Base-by-base conservation (phyloP, 805 yeast genomes). In the Blastobotrys mokoenaii region DNA sequence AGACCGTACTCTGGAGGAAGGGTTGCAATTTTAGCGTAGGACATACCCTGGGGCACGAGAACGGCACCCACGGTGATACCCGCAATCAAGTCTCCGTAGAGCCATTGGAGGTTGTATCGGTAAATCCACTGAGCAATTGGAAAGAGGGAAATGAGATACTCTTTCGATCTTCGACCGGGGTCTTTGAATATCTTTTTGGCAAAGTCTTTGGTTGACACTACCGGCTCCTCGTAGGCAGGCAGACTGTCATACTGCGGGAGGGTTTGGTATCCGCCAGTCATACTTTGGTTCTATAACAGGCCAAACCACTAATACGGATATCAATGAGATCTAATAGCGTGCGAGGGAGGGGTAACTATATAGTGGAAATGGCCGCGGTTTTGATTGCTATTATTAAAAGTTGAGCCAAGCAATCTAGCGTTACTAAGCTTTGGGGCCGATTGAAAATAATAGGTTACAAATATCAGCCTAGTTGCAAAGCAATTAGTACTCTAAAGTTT, bases 51-150 rank as follows among this genome's bases (percentile, higher is more conserved):
- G 2, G 97, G 97, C 27, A 89, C 96, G 53, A 88, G 73, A 15
- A 89, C 96, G 50, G 84, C 79, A 38, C 97, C 97, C 16, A 89
- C 95, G 1, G 97, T 86, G 48, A 89, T 73, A 61, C 97, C 97
- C 1, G 97, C 96, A 46, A 88, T 80, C 51, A 89, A 63, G 64
- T 89, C 97, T 27, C 86, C 77, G 47, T 77, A 77, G 12, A 82
- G 66, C 97, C 97, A 89, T 25, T 73, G 72, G 9, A 71, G 56
- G 59, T 89, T 89, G 66, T 89, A 89, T 59, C 86, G 85, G 46
- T 81, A 74, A 39, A 88, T 77, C 97, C 97, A 89, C n/a, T 71
- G 67, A 9, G 77, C 62, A 32, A 89, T 79, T 1, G 97, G 97
- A 61, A 89, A 84, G 20, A 87, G 60, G 1, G 89, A 80, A 9